Base-by-base conservation (phyloP, 306 rosid species). In the Medicago lupulina region DNA sequence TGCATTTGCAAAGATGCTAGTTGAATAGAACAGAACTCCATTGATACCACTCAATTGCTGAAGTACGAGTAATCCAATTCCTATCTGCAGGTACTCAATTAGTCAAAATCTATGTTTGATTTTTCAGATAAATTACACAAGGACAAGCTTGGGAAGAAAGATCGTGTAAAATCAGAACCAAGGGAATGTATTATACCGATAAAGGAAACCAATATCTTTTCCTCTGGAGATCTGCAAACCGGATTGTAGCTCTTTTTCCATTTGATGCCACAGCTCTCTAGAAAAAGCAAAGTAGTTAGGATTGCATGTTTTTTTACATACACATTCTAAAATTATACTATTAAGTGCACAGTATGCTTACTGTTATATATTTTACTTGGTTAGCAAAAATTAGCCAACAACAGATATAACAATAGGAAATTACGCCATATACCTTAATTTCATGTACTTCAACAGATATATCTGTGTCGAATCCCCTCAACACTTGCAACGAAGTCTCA, bases 161-260 rank as follows among this genome's bases (percentile, higher is more conserved):
- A 61, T 3, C 44, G 60, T 34, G 34, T 25, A 57, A 71, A 46
- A 15, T 67, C 50, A 59, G 19, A 18, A 71, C 38, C 12, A 51
- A 78, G 43, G 17, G 25, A 70, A 18, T 21, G 36, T 23, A 76
- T 58, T 8, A 67, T 85, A 90, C 97, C 96, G 68, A 83, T 81
- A 92, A 86, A 54, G 96, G 97, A 79, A 87, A 85, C 92, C 97
- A 88, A 71, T 92, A 90, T 90, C 96, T 88, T 90, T 72, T 92
- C 76, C 87, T 85, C 87, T 80, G 76, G 78, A 92, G 93, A 74
- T 92, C 97, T 10, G 91, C 78, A 84, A 90, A 89, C 19, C 88
- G 84, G 59, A 90, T 84, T 53, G 97, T 53, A 67, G 44, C 80
- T 79, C 96, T 83, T 83, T 76, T 85, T 69, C 84, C 81, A 0